Conservation (phyloP, 1,139 yeast genomes). For the Meyerozyma guilliermondii region DNA sequence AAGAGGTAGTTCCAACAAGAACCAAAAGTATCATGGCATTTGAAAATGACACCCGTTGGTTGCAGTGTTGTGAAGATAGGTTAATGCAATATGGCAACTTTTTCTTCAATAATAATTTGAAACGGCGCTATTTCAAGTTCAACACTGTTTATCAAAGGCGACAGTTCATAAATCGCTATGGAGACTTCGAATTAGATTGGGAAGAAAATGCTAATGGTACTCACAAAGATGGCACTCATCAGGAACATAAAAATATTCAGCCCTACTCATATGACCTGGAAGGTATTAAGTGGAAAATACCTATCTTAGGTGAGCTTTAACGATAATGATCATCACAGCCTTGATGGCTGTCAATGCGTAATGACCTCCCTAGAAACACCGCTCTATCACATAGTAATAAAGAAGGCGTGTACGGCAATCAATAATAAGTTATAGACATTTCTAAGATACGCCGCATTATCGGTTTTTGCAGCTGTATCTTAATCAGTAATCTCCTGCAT, state of each 20-base stretch:
- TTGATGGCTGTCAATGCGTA: not conserved
- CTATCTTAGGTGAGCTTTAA: slow-evolving; percentile 39
- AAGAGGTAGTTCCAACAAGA: not conserved
- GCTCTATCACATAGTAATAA: too few species aligned
- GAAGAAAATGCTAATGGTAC: slow-evolving; percentile 12
- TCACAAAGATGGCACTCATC: slow-evolving; percentile 3
- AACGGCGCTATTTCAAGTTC: slow-evolving; percentile 41
- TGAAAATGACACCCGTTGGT: slow-evolving; percentile 7
- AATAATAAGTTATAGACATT: too few species aligned
- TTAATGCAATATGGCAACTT: slow-evolving; percentile 26
- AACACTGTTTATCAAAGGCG: slow-evolving; percentile 44
- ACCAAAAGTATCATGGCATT: slow-evolving; percentile 3
- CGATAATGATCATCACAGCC: not conserved
- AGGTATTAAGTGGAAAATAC: slow-evolving; percentile 51
- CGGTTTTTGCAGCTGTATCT: too few species aligned
- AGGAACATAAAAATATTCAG: slow-evolving; percentile 6
- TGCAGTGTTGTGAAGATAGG: slow-evolving; percentile 11
- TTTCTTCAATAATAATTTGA: slow-evolving; percentile 30
- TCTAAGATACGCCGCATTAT: too few species aligned
- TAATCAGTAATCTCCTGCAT: too few species aligned
- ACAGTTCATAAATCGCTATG: slow-evolving; percentile 42
- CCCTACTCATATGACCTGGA: slow-evolving; percentile 32
- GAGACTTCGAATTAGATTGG: slow-evolving; percentile 38
- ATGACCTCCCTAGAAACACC: too few species aligned
- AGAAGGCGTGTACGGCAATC: too few species aligned